A percentile compares a stretch with the other conserved stretches of the same genome.
Evolutionary conservation across 2,329 filamentous ascomycete species (phyloP).

Genomic region (Ceratocystis variospora): DNA sequence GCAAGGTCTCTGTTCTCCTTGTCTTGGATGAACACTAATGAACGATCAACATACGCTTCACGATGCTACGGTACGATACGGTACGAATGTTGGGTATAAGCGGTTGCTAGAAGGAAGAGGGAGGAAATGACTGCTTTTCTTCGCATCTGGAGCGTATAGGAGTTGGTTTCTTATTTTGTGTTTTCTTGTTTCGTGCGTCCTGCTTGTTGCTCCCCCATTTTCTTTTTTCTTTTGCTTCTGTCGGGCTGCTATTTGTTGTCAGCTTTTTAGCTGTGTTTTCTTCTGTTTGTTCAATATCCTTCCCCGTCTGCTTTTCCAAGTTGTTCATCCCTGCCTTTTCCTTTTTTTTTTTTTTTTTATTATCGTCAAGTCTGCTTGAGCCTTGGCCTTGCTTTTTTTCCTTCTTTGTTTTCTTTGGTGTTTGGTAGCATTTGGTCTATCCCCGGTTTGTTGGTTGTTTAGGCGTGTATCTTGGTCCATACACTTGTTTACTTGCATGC

Average conservation of each 20-base stretch:
- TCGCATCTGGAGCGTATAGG: neutral
- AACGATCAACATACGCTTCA: conserved; percentile 2
- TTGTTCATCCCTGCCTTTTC: conserved; percentile 11
- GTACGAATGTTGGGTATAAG: too few species aligned
- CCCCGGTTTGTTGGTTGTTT: neutral
- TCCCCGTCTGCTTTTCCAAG: conserved; percentile 14
- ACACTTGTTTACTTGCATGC: neutral
- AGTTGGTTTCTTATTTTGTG: conserved; percentile 16
- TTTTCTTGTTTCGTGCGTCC: conserved; percentile 11
- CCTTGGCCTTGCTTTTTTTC: conserved; percentile 1
- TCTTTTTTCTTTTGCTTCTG: neutral
- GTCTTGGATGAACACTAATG: neutral
- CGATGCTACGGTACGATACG: conserved; percentile 1
- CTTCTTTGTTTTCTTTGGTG: neutral
- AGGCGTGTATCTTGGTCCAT: neutral
- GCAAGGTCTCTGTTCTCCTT: neutral
- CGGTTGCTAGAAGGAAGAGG: neutral
- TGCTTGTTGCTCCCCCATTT: too few species aligned
- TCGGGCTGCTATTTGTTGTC: conserved; percentile 18
- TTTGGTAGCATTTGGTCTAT: neutral
- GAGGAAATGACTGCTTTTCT: neutral
- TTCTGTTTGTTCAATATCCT: conserved; percentile 22
- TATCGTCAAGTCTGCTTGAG: neutral
- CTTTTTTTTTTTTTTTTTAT: conserved; percentile 1
- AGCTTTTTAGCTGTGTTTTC: conserved; percentile 16